Percentiles rank a stretch among this genome's conserved stretches.
Conservation (phyloP, 1,139 yeast species). For the Nakaseomyces sp. region DNA sequence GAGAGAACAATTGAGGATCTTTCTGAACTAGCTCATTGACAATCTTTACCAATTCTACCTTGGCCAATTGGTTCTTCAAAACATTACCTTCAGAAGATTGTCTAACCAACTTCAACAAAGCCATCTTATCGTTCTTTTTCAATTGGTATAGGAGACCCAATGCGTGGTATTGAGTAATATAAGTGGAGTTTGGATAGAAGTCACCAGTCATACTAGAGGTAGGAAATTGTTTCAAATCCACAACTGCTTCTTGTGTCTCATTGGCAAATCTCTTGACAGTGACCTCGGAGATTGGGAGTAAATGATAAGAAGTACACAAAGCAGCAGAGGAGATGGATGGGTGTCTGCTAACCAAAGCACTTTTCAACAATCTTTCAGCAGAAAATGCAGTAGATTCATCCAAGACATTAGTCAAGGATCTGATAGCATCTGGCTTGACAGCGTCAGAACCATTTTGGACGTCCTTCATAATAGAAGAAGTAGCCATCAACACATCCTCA, state of each 20-base stretch:
- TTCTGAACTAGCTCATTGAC: slow-evolving; percentile 54
- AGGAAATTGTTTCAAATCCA: slow-evolving; percentile 43
- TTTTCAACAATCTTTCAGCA: slow-evolving; percentile 86
- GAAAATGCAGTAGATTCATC: slow-evolving; percentile 91
- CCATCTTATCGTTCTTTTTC: slow-evolving; percentile 89
- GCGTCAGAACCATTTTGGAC: slow-evolving; percentile 81
- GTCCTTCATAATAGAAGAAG: slow-evolving; percentile 96
- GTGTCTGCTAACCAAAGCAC: slow-evolving; percentile 84
- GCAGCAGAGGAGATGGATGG: slow-evolving; percentile 91
- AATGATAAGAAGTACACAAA: slow-evolving; percentile 78
- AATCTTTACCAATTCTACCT: slow-evolving; percentile 77
- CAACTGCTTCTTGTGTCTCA: slow-evolving; percentile 85
- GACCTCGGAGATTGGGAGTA: slow-evolving; percentile 81
- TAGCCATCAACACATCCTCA: slow-evolving; percentile 92
- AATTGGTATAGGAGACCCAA: slow-evolving; percentile 81
- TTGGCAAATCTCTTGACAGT: slow-evolving; percentile 89
- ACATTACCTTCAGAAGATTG: slow-evolving; percentile 58
- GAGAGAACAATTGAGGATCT: slow-evolving; percentile 25
- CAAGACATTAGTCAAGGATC: slow-evolving; percentile 81
- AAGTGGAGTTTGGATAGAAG: slow-evolving; percentile 53
- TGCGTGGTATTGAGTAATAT: slow-evolving; percentile 92
- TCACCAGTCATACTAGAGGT: slow-evolving; percentile 30
- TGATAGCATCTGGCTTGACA: slow-evolving; percentile 89
- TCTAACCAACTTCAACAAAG: slow-evolving; percentile 81
- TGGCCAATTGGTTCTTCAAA: slow-evolving; percentile 65